These are phyloP conservation scores for Fusarium stilboides DNA, from an alignment of 2,329 filamentous ascomycete species.

Conservation along the genomic window DNA sequence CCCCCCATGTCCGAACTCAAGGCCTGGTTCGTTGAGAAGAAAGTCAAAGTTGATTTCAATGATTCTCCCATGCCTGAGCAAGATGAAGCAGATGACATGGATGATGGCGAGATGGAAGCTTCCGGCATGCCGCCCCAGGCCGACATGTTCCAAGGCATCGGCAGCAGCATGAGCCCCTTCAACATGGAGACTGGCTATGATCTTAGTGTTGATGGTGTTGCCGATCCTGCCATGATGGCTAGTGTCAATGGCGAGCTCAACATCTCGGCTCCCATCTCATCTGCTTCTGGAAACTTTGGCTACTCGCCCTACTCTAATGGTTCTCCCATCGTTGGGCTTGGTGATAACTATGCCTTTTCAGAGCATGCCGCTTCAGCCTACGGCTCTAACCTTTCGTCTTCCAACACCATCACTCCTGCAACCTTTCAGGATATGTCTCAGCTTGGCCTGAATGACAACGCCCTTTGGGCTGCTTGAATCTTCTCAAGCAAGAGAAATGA, in stretches of 20 bases:
- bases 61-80: slow-evolving; percentile 54
- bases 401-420: slow-evolving; percentile 50
- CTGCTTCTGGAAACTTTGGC: slow-evolving; percentile 44
- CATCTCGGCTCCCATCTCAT: slow-evolving; percentile 47
- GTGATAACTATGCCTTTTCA: slow-evolving; percentile 48
- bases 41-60: slow-evolving; percentile 60
- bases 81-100: slow-evolving; percentile 51
- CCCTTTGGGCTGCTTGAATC: slow-evolving; percentile 41
- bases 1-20: slow-evolving; percentile 54
- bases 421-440: slow-evolving; percentile 49
- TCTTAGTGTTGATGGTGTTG: slow-evolving; percentile 39
- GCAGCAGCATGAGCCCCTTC: slow-evolving; percentile 42
- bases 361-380: slow-evolving; percentile 48
- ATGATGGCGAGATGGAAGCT: slow-evolving; percentile 41
- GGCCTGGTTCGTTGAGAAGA: slow-evolving; percentile 71
- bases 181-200: slow-evolving; percentile 45
- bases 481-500: slow-evolving; percentile 16
- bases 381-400: slow-evolving; percentile 48
- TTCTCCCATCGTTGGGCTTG: slow-evolving; percentile 43
- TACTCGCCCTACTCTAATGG: slow-evolving; percentile 45
- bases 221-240: slow-evolving; percentile 39
- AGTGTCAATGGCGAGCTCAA: slow-evolving; percentile 36
- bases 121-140: slow-evolving; percentile 32
- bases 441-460: slow-evolving; percentile 39
- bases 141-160: slow-evolving; percentile 47